Conservation (phyloP, 768 basidiomycete genomes). For the Tylopilus vinaceipallidus region DNA sequence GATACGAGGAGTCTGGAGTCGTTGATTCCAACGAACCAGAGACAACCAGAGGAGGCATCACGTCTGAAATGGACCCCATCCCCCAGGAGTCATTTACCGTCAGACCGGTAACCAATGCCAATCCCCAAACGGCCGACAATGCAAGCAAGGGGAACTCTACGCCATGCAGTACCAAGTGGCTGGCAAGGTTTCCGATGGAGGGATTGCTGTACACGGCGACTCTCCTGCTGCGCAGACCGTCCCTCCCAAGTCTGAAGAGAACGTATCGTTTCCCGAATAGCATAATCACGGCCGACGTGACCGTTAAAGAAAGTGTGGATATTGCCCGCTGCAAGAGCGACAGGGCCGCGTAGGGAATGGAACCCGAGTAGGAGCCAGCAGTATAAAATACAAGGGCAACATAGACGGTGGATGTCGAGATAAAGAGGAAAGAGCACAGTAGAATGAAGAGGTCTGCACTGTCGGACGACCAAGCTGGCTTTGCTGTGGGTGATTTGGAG, state of each 20-base stretch:
- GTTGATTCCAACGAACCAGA: constrained; percentile 4
- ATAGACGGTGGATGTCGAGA: not conserved
- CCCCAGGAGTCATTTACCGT: constrained; percentile 10
- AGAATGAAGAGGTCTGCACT: constrained; percentile 5
- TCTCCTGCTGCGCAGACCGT: constrained; percentile 11
- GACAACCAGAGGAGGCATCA: not conserved
- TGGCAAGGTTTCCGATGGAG: constrained; percentile 11
- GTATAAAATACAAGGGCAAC: constrained; percentile 7
- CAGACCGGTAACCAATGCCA: constrained; percentile 13
- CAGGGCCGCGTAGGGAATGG: not conserved
- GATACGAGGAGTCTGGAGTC: not conserved
- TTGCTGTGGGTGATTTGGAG: not conserved
- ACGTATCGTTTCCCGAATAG: constrained; percentile 17
- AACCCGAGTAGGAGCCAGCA: accelerated
- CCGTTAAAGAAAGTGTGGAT: constrained; percentile 9
- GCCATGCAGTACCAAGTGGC: constrained; percentile 1
- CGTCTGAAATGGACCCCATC: not conserved
- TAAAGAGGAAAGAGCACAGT: constrained; percentile 3
- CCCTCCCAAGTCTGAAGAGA: constrained; percentile 10
- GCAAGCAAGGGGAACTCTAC: constrained; percentile 10
- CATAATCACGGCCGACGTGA: constrained; percentile 17
- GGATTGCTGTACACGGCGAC: constrained; percentile 12
- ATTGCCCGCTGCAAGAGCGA: constrained; percentile 8
- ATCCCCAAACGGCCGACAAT: constrained; percentile 8
- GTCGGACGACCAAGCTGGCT: constrained; percentile 1